Evolutionary conservation across 148 eudicot genomes (phyloP).

Genomic region (Persicaria maculosa): DNA sequence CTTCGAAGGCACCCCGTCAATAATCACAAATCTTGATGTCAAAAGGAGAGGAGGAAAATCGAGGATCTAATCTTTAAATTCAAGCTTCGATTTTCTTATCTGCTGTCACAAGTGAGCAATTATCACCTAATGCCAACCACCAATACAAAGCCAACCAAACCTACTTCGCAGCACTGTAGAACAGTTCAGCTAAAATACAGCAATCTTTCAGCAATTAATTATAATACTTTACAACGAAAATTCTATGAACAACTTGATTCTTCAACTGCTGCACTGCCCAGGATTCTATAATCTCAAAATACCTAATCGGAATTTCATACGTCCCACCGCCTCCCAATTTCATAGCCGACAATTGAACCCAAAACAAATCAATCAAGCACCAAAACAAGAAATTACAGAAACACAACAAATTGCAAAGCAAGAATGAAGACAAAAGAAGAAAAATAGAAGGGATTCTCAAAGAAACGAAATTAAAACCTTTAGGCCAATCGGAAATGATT

Average conservation of each 20-base stretch:
- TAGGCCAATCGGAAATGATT: slow-evolving; percentile 80
- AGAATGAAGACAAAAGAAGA: background rate
- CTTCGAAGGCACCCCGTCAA: background rate
- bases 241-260: background rate
- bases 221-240: background rate
- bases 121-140: slow-evolving; percentile 8
- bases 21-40: background rate
- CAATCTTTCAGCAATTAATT: background rate
- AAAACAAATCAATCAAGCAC: background rate
- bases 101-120: background rate
- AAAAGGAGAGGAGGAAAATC: too few species aligned
- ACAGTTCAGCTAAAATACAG: background rate
- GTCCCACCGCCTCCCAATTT: background rate
- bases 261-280: background rate
- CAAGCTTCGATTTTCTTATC: background rate
- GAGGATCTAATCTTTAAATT: background rate
- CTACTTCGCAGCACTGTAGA: background rate
- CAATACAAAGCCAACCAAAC: background rate
- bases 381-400: background rate
- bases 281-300: background rate
- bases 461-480: slow-evolving; percentile 35
- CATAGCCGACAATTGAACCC: background rate
- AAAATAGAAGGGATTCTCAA: background rate
- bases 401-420: background rate
- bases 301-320: background rate